Base-by-base conservation (phyloP, 2,329 filamentous ascomycete genomes). In the Rhynchosporium secalis region DNA sequence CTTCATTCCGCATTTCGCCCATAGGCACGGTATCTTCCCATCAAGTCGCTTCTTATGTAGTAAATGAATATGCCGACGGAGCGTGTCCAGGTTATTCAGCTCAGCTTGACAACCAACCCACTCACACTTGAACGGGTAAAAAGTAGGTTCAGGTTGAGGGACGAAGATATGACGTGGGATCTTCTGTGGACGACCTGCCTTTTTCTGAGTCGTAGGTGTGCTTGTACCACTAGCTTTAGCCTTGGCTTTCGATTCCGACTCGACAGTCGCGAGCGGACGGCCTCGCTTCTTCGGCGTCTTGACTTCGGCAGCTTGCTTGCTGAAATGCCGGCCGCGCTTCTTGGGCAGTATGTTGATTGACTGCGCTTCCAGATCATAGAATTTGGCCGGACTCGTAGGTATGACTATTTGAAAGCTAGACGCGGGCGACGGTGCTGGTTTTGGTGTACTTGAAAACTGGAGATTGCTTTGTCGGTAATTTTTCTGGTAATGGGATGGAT, bases 31-130 rank as follows among this genome's bases (percentile, higher is more conserved):
- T 58, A 76, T 80, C 43, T 67, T 63, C 20, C 68, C 62, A 12
- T 67, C 26, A 5, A 55, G 20, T 49, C 54, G 58, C 38, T 67
- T 66, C 4, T 61, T 76, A 70, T 88, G 86, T 2, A 86, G 77
- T 13, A 78, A 68, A 20, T 74, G 70, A 13, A 88, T 73, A 66
- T 88, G 86, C 60, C 75, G 76, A 29, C 81, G 77, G 46, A 88
- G 72, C 9, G 84, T 88, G 12, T 82, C 81, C 61, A 86, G 73
- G 68, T 88, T 88, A 56, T 87, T 84, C 51, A 88, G 75, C 73
- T 87, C 82, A 3, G 85, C 85, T 36, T 77, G 78, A 69, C 86
- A 88, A 0, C 76, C 76, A 28, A 74, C 66, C 86, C 86, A 88
- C 71, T 87, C 83, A 72, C 86, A 88, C 9, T 79, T 62, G 69